phyloP scores from a whole-genome alignment of 2,329 filamentous ascomycete genomes.

The Fusarium sp. region DNA sequence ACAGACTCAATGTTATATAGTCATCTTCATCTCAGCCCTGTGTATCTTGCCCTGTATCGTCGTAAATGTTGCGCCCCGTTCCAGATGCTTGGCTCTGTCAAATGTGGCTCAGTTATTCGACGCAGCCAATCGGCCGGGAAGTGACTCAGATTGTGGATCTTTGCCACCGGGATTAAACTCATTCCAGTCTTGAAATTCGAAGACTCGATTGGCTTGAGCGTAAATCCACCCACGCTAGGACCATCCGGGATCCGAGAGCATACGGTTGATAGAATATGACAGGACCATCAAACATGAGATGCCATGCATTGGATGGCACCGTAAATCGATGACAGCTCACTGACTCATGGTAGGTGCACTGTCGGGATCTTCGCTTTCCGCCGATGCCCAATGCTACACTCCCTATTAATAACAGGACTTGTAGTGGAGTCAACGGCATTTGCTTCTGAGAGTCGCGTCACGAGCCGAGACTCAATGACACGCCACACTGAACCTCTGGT shows the following conservation, averaged over 20 bases:
- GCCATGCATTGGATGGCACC: background rate
- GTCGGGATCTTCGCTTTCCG: background rate
- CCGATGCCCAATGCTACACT: background rate
- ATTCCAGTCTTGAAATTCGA: background rate
- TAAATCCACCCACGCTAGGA: background rate
- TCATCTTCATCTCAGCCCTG: slow-evolving; percentile 1
- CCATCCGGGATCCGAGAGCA: background rate
- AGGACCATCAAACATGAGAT: background rate
- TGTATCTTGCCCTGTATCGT: slow-evolving; percentile 1
- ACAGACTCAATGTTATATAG: slow-evolving; percentile 8
- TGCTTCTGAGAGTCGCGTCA: background rate
- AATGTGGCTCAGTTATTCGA: slow-evolving; percentile 8
- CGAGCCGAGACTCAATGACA: background rate
- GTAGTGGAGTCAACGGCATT: background rate
- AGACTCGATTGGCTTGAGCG: slow-evolving; percentile 1
- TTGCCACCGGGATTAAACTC: slow-evolving; percentile 3
- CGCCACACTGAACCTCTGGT: background rate
- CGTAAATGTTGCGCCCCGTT: background rate
- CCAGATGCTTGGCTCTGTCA: background rate
- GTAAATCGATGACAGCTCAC: background rate
- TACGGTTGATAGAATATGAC: background rate
- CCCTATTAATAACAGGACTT: background rate
- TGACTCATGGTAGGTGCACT: background rate
- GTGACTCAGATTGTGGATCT: slow-evolving; percentile 11
- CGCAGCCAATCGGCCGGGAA: slow-evolving; percentile 9